Percentiles rank a stretch among this genome's conserved stretches.
phyloP scores from a whole-genome alignment of 78 protist species.

The slime mould (Dictyostelium discoideum) region dicty_2.7 NC_007091.3:1029501-1030000 shows the following conservation, averaged over 20 bases:
- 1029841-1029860: neutral
- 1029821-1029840: neutral
- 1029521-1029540: neutral
- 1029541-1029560: neutral
- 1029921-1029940: neutral
- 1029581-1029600: neutral
- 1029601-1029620: neutral
- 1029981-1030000: neutral
- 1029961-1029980: neutral
- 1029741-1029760: neutral
- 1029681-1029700: neutral
- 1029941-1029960: slow-evolving; percentile 8
- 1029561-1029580: neutral
- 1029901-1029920: neutral
- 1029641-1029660: neutral
- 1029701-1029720: neutral
- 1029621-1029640: neutral
- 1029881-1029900: neutral
- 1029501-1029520: neutral
- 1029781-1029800: neutral
- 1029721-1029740: slow-evolving; percentile 7
- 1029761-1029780: neutral
- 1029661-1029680: neutral
- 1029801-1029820: neutral
- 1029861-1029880: neutral